Evolutionary conservation across 2,329 filamentous ascomycete genomes (phyloP), one percentile per base, ranked within the genome.

Genomic region (Diaporthe sp.): DNA sequence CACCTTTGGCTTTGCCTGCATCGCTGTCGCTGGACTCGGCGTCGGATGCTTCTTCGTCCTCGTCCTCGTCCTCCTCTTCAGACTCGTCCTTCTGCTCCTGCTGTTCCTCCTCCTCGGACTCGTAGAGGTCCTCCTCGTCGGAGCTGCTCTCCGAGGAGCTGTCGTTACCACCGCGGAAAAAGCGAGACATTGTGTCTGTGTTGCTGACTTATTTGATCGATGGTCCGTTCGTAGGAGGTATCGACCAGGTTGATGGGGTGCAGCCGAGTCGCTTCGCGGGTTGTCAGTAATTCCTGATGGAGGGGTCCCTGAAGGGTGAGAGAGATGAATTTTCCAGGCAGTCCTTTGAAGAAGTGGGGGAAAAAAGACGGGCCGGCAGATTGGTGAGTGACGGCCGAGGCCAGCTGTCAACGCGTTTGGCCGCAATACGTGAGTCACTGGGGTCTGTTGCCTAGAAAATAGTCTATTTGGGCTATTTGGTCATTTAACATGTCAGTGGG

Each of bases 141-240:
- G 95, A 98, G 90, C 95, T 95, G 88, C 92, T 96, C 87, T 98
- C 96, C 90, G 92, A 95, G 83, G 96, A 98, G 92, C 96, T 98
- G 87, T 98, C 96, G 88, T 91, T 89, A 83, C 93, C 94, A 85
- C 94, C 94, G 86, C 95, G 94, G 91, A 98, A 98, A 88, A 98
- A 99, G 89, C 95, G 94, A 91, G 97, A 98, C 94, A 96, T 97
- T 78, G 84, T 94, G 88, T 61, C 77, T 53, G 25, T 51, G 28
- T 60, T 42, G 57, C 44, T 34, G 57, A 55, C 34, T 65, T 57
- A 20, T 70, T 63, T 31, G 67, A 65, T 77, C 70, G 49, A 42
- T 51, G n/a, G 49, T 68, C 73, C 63, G 51, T 58, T 53, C 17
- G 73, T 49, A 61, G 47, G 34, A 51, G 58, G 42, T 75, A 60